Evolutionary conservation across 2,329 filamentous ascomycete genomes (phyloP).

Genomic region (Chaetomiaceae sp.): DNA sequence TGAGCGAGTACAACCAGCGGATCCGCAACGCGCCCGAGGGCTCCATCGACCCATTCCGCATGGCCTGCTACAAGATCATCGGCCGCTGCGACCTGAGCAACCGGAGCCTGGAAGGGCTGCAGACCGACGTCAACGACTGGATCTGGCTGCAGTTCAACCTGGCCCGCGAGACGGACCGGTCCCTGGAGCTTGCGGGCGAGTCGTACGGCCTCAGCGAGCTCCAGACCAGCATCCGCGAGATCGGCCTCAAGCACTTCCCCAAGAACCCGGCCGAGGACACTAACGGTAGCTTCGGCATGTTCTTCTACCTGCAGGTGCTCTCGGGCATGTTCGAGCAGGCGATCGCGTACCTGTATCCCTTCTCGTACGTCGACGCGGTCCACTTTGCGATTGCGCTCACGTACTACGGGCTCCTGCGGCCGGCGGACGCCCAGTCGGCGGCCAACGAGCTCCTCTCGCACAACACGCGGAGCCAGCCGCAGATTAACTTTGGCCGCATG

Average conservation of each 20-base stretch:
- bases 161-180: slow-evolving; percentile 59
- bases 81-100: slow-evolving; percentile 68
- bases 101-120: slow-evolving; percentile 58
- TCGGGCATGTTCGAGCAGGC: slow-evolving; percentile 93
- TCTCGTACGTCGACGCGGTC: slow-evolving; percentile 87
- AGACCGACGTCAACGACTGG: slow-evolving; percentile 64
- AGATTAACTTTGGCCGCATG: slow-evolving; percentile 92
- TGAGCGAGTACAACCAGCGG: slow-evolving; percentile 82
- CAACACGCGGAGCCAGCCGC: slow-evolving; percentile 65
- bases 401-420: slow-evolving; percentile 84
- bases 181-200: slow-evolving; percentile 60
- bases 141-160: slow-evolving; percentile 69
- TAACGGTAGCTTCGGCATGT: slow-evolving; percentile 76
- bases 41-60: slow-evolving; percentile 87
- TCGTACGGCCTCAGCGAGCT: slow-evolving; percentile 63
- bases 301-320: slow-evolving; percentile 87
- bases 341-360: slow-evolving; percentile 82
- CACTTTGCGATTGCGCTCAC: slow-evolving; percentile 89
- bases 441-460: slow-evolving; percentile 65
- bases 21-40: slow-evolving; percentile 79
- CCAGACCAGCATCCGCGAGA: slow-evolving; percentile 76
- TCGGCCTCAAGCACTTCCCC: slow-evolving; percentile 85
- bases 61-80: slow-evolving; percentile 97
- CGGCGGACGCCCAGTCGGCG: slow-evolving; percentile 71
- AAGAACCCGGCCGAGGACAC: slow-evolving; percentile 71